These are phyloP conservation scores for Evernia prunastri DNA, from an alignment of 495 filamentous ascomycete species.

Conservation along the genomic window DNA sequence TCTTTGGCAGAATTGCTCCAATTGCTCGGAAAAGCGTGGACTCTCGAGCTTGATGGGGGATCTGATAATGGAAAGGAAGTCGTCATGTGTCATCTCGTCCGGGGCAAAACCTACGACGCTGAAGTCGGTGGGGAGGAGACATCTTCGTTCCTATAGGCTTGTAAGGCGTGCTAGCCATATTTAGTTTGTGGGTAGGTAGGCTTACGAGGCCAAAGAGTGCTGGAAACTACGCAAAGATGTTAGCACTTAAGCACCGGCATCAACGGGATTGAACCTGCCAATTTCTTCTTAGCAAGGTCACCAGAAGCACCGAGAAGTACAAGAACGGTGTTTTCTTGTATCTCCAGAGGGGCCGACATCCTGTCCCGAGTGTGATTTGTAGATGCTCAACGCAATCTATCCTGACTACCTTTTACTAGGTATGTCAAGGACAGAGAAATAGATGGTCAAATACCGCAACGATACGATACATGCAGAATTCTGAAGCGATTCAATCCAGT, in stretches of 20 bases:
- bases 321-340: constrained; percentile 21
- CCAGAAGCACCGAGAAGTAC: constrained; percentile 26
- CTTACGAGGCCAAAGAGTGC: constrained; percentile 26
- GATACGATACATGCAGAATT: neutral
- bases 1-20: constrained; percentile 22
- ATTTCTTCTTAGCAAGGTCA: constrained; percentile 27
- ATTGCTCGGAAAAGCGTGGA: constrained; percentile 20
- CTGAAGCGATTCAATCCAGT: neutral
- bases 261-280: constrained; percentile 5
- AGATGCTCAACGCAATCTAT: neutral
- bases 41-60: constrained; percentile 18
- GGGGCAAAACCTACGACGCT: constrained; percentile 26
- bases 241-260: neutral
- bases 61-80: constrained; percentile 21
- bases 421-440: neutral
- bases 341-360: constrained; percentile 12
- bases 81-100: constrained; percentile 20
- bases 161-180: neutral
- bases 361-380: neutral
- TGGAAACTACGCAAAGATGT: constrained; percentile 17
- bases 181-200: too few species aligned
- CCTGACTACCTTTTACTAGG: neutral
- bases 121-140: constrained; percentile 18
- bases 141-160: constrained; percentile 18
- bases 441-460: neutral